These are phyloP conservation scores for Aspergillus fischeri DNA, from an alignment of 2,329 filamentous ascomycete species.

Conservation along the genomic window DNA sequence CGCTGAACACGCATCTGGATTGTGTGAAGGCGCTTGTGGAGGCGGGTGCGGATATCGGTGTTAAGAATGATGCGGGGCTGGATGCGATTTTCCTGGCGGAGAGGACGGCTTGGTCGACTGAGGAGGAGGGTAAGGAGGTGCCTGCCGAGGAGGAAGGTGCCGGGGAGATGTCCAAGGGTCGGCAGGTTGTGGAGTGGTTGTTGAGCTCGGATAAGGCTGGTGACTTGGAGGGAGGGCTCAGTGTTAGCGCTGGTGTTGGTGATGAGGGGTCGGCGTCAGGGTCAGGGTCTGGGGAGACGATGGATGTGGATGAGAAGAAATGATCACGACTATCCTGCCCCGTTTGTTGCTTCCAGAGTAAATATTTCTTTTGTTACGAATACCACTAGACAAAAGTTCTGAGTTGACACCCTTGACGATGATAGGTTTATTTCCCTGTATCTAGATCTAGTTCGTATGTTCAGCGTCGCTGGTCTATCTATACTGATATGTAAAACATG, in stretches of 20 bases:
- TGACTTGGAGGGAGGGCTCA: conserved; percentile 30
- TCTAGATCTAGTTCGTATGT: neutral
- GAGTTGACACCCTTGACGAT: neutral
- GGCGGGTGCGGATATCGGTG: conserved; percentile 69
- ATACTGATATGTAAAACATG: neutral
- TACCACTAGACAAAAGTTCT: neutral
- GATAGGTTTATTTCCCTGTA: neutral
- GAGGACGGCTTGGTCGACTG: conserved; percentile 62
- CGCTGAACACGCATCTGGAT: conserved; percentile 79
- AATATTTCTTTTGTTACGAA: neutral
- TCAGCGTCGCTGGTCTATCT: neutral
- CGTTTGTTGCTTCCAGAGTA: neutral
- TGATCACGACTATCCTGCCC: neutral
- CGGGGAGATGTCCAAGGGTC: conserved; percentile 30
- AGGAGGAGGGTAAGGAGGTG: conserved; percentile 30
- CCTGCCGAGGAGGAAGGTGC: conserved; percentile 8
- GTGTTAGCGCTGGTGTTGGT: neutral
- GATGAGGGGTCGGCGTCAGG: conserved; percentile 12
- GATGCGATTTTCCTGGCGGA: conserved; percentile 72
- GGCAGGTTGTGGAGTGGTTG: conserved; percentile 42
- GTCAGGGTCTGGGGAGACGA: conserved; percentile 10
- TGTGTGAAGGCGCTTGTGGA: conserved; percentile 73
- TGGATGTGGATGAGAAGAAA: conserved; percentile 11
- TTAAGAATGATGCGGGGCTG: conserved; percentile 80
- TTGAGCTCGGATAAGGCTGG: conserved; percentile 35